A percentile compares a stretch with the other conserved stretches of the same genome.
Conservation (phyloP, 345 rosid genomes). For the Adansonia digitata region DNA sequence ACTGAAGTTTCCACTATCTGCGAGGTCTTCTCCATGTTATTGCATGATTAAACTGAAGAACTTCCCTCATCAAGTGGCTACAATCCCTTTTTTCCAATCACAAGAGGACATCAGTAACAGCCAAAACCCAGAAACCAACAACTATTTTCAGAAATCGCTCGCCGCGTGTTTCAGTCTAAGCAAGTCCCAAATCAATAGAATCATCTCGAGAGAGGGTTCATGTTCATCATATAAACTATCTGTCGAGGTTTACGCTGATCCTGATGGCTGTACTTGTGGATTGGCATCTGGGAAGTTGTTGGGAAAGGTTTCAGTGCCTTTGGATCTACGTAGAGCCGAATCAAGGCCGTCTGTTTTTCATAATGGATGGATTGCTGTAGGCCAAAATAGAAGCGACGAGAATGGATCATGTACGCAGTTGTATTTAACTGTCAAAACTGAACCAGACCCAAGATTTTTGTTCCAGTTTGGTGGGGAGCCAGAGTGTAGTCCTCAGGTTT, state of each 20-base stretch:
- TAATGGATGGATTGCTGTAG: constrained; percentile 61
- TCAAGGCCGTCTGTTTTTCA: constrained; percentile 45
- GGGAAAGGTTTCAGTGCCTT: constrained; percentile 47
- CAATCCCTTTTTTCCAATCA: constrained; percentile 33
- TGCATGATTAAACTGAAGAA: constrained; percentile 61
- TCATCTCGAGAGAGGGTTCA: constrained; percentile 15
- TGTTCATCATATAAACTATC: constrained; percentile 21
- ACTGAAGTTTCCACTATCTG: constrained; percentile 37
- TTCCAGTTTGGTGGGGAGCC: constrained; percentile 87
- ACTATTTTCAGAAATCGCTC: constrained; percentile 27
- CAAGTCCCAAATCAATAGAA: constrained; percentile 42
- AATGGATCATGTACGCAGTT: constrained; percentile 39
- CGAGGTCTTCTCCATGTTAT: constrained; percentile 37
- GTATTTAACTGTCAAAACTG: constrained; percentile 49
- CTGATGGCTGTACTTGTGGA: constrained; percentile 41
- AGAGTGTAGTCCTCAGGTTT: constrained; percentile 93
- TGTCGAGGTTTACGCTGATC: constrained; percentile 44
- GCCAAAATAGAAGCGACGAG: constrained; percentile 26
- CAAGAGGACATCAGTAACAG: background rate
- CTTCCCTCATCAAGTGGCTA: constrained; percentile 41
- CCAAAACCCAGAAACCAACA: constrained; percentile 13
- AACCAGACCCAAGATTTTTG: constrained; percentile 86
- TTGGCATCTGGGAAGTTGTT: constrained; percentile 44
- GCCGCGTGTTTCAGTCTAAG: constrained; percentile 64
- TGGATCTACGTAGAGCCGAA: constrained; percentile 63